A percentile compares a stretch with the other conserved stretches of the same genome.
Conservation (phyloP, 2,329 filamentous ascomycete species). For the Penicillium digitatum region DNA sequence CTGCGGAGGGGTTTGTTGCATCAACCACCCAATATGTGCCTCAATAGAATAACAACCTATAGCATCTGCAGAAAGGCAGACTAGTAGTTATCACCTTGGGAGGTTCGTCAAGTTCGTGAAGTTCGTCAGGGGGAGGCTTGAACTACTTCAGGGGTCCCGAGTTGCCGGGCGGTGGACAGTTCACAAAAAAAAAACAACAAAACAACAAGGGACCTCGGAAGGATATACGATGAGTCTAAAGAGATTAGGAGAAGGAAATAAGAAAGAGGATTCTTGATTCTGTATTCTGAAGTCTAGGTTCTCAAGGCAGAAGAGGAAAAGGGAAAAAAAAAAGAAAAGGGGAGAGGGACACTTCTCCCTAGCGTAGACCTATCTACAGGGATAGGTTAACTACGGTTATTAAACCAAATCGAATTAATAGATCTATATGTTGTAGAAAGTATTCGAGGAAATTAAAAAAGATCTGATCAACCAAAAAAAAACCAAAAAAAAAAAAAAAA, state of each 20-base stretch:
- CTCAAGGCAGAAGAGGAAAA: not conserved
- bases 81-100: not conserved
- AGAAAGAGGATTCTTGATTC: not conserved
- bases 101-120: not conserved
- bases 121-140: not conserved
- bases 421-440: no score
- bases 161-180: conserved; percentile 17
- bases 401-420: no score
- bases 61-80: not conserved
- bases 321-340: not conserved
- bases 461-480: no score
- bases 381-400: no score
- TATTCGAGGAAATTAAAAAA: no score
- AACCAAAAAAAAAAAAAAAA: no score
- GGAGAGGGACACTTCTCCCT: not conserved
- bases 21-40: not conserved
- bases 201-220: not conserved
- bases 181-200: not conserved
- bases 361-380: not conserved
- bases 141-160: conserved; percentile 18
- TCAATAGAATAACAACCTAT: not conserved
- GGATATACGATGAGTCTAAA: not conserved
- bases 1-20: no score
- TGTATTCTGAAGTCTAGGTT: not conserved
- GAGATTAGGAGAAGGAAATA: not conserved